Base-by-base conservation (phyloP, 805 yeast genomes). In the Kluyveromyces starmeri region DNA sequence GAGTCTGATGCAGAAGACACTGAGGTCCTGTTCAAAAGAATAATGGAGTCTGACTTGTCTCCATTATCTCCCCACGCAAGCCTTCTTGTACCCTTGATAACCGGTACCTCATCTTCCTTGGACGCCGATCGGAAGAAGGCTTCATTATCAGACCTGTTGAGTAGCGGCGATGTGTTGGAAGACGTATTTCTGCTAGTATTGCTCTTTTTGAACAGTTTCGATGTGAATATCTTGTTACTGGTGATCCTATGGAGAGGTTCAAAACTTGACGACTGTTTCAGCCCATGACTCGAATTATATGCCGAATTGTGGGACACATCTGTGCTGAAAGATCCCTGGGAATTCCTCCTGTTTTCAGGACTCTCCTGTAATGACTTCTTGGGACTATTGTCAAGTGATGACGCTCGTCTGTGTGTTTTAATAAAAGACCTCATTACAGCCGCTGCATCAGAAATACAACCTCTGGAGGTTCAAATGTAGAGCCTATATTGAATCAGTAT, bases 61-160 rank as follows among this genome's bases (percentile, higher is more conserved):
- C 41, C 23, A n/a, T 26, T 39, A 8, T 42, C 48, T 0, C 72
- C 73, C 75, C 75, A 70, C 27, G 67, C 68, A 42, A 69, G 73
- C 9, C 67, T 64, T 20, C 71, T 51, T 10, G 73, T 70, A 6
- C 75, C 75, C 21, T 55, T 58, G 6, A 69, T 69, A 0, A 62
- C 50, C 1, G 66, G 62, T 21, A 20, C 16, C 7, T 13, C 9
- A 20, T 30, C 16, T 3, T 16, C 22, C 17, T 11, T 11, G 14
- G 13, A 15, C 2, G 10, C 3, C 5, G 11, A n/a, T 9, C 18
- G 6, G 3, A 16, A 9, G 25, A 30, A 30, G 10, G 26, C 16
- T 3, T 30, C 33, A 9, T n/a, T 3, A 20, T 30, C 33, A 20
- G 23, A 12, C 3, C 26, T 3, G 25, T 12, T 22, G 10, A 20